phyloP scores from a whole-genome alignment of 106 monocot species.

The Acorus gramineus region DNA sequence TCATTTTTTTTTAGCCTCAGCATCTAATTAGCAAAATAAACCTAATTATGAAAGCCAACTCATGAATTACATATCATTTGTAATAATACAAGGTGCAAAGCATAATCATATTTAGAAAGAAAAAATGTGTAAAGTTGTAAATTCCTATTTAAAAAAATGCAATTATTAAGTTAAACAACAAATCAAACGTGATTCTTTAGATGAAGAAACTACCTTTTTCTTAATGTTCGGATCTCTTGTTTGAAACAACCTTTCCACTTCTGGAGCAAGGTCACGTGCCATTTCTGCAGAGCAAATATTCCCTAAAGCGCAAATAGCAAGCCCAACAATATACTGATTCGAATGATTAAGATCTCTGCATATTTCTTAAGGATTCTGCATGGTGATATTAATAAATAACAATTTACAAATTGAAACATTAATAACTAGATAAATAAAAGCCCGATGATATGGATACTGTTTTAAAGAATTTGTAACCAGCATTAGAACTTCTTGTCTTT shows the following conservation, averaged over 20 bases:
- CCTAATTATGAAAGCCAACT: too few relatives aligned
- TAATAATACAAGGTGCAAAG: too few relatives aligned
- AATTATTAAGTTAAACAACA: background rate
- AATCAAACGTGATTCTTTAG: background rate
- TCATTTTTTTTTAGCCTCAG: too few relatives aligned
- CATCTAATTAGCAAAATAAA: too few relatives aligned
- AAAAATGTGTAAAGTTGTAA: too few relatives aligned
- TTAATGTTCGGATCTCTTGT: slow-evolving; percentile 91
- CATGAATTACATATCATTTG: too few relatives aligned
- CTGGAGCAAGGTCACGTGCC: slow-evolving; percentile 97
- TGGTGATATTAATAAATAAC: too few relatives aligned
- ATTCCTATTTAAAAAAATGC: too few relatives aligned
- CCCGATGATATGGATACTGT: slow-evolving; percentile 66
- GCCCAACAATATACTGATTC: slow-evolving; percentile 88
- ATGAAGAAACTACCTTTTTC: slow-evolving; percentile 62
- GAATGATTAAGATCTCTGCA: slow-evolving; percentile 97
- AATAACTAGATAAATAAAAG: background rate
- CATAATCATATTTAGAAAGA: too few relatives aligned
- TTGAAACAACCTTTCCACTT: slow-evolving; percentile 84
- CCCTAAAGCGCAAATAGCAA: slow-evolving; percentile 94
- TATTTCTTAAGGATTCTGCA: slow-evolving; percentile 30
- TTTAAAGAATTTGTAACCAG: slow-evolving; percentile 98
- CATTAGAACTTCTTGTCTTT: slow-evolving; percentile 99
- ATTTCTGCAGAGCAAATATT: slow-evolving; percentile 99
- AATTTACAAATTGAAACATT: background rate